These are phyloP conservation scores for Quillaja saponaria DNA, from an alignment of 306 rosid genomes.

Conservation along the genomic window DNA sequence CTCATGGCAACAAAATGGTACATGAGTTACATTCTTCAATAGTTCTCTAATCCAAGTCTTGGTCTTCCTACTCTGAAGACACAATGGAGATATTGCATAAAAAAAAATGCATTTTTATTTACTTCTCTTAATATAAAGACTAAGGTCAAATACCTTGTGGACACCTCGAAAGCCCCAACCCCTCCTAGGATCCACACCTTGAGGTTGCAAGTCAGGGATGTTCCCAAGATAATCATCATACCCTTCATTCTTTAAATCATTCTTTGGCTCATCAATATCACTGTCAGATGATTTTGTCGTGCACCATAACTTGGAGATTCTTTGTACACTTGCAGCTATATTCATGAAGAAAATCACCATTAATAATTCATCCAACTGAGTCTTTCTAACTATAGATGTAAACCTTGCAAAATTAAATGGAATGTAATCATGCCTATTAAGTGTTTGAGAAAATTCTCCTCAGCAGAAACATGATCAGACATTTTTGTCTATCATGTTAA, in stretches of 20 bases:
- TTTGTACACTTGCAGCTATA: slow-evolving; percentile 40
- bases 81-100: no score
- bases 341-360: slow-evolving; percentile 28
- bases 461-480: neutral
- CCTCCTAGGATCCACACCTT: slow-evolving; percentile 79
- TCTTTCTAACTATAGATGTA: no score
- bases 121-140: slow-evolving; percentile 1
- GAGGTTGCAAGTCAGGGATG: slow-evolving; percentile 48
- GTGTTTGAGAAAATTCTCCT: slow-evolving; percentile 19
- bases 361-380: slow-evolving; percentile 14
- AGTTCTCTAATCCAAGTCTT: slow-evolving; percentile 17
- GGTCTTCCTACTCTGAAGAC: slow-evolving; percentile 2
- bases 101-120: neutral
- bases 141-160: slow-evolving; percentile 66
- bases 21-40: slow-evolving; percentile 10
- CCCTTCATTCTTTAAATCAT: slow-evolving; percentile 35
- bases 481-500: neutral
- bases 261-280: slow-evolving; percentile 34
- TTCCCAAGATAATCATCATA: slow-evolving; percentile 52
- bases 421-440: neutral
- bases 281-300: slow-evolving; percentile 40
- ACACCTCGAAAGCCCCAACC: slow-evolving; percentile 98
- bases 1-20: neutral
- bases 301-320: slow-evolving; percentile 47
- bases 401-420: neutral